Evolutionary conservation across 1,139 yeast species (phyloP).

Genomic region (Blastobotrys buckinghamii): DNA sequence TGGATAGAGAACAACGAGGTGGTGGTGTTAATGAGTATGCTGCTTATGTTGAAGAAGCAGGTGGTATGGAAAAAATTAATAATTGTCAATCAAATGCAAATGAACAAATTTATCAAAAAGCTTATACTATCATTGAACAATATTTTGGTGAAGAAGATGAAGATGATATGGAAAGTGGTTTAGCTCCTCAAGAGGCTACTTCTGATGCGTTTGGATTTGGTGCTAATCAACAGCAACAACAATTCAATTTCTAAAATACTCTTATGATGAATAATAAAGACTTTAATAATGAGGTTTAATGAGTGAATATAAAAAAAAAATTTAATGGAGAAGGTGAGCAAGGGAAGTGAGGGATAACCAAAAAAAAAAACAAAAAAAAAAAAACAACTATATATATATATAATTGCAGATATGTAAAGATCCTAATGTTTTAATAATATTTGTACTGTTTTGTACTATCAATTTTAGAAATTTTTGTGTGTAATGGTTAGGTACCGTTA

Average conservation of each 20-base stretch:
- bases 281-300: neutral
- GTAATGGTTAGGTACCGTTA: too few relatives aligned
- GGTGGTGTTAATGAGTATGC: conserved; percentile 77
- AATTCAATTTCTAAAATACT: conserved; percentile 7
- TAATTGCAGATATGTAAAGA: too few relatives aligned
- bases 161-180: conserved; percentile 65
- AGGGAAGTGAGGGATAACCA: too few relatives aligned
- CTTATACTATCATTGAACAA: conserved; percentile 82
- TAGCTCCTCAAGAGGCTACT: conserved; percentile 67
- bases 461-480: too few relatives aligned
- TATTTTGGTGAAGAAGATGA: conserved; percentile 83
- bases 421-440: too few relatives aligned
- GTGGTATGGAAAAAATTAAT: conserved; percentile 95
- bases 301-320: neutral
- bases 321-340: neutral
- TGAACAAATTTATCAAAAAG: conserved; percentile 87
- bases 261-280: too few relatives aligned
- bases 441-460: too few relatives aligned
- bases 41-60: conserved; percentile 91
- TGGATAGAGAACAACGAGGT: conserved; percentile 76
- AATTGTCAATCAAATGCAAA: conserved; percentile 89
- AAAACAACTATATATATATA: too few relatives aligned
- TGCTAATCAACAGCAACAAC: conserved; percentile 16
- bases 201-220: conserved; percentile 91
- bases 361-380: too few relatives aligned